Percentiles rank a stretch among this genome's conserved stretches.
Conservation (phyloP, 2,329 filamentous ascomycete genomes). For the Pseudonectria buxi region DNA sequence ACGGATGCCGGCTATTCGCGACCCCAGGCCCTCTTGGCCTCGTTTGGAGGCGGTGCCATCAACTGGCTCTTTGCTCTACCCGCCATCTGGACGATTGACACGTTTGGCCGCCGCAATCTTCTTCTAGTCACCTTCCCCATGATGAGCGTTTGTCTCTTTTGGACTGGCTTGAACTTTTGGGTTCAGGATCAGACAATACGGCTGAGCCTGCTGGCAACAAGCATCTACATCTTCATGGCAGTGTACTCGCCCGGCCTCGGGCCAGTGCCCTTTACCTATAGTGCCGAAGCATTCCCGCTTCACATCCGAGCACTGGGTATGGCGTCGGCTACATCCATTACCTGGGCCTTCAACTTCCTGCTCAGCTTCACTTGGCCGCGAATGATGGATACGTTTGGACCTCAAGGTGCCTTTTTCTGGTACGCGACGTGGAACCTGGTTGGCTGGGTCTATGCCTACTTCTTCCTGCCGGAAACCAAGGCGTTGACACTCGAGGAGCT, state of each 20-base stretch:
- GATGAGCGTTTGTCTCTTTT: conserved; percentile 24
- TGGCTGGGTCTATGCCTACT: conserved; percentile 41
- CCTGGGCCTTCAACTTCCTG: conserved; percentile 28
- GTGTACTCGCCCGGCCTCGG: conserved; percentile 31
- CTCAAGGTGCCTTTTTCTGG: conserved; percentile 31
- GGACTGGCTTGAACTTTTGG: conserved; percentile 22
- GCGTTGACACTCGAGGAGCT: conserved; percentile 43
- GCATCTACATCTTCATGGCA: conserved; percentile 30
- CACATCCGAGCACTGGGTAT: conserved; percentile 31
- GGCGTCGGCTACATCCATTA: conserved; percentile 31
- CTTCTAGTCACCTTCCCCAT: conserved; percentile 26
- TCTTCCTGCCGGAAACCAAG: conserved; percentile 45
- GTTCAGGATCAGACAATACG: conserved; percentile 13
- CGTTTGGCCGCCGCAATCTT: conserved; percentile 45
- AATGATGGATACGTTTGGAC: conserved; percentile 21
- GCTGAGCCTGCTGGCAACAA: conserved; percentile 23
- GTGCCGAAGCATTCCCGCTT: conserved; percentile 31
- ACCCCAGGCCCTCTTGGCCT: conserved; percentile 25
- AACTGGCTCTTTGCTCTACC: conserved; percentile 41
- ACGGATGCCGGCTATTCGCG: conserved; percentile 19
- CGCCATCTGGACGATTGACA: conserved; percentile 36
- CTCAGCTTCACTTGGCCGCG: conserved; percentile 27
- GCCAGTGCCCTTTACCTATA: conserved; percentile 31
- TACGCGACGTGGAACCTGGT: conserved; percentile 41
- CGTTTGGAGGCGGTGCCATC: conserved; percentile 33